Percentiles rank a stretch among this genome's conserved stretches.
Conservation (phyloP, 2,329 filamentous ascomycete genomes). For the Triangularia verruculosa region DNA sequence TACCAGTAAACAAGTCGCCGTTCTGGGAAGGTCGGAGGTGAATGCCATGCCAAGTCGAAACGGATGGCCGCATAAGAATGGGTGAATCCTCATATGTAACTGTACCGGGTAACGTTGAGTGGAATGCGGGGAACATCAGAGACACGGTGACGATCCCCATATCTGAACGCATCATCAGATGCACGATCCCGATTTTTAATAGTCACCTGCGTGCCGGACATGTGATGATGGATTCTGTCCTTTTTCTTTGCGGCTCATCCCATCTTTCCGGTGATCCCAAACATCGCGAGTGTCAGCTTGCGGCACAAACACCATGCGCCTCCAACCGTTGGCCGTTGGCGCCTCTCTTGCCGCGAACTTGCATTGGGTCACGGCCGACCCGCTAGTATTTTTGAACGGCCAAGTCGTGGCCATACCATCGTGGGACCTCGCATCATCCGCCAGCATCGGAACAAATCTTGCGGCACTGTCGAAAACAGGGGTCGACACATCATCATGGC, state of each 20-base stretch:
- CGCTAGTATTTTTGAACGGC: slow-evolving; percentile 29
- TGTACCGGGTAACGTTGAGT: slow-evolving; percentile 1
- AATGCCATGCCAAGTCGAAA: not conserved
- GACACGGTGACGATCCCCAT: not conserved
- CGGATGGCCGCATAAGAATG: not conserved
- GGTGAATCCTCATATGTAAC: not conserved
- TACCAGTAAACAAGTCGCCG: not conserved
- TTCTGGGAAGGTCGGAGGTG: not conserved
- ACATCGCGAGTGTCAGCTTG: not conserved
- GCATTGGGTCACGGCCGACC: not conserved
- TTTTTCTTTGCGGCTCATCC: not conserved
- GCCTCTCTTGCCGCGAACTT: not conserved
- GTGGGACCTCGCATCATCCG: slow-evolving; percentile 51
- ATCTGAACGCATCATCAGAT: not conserved
- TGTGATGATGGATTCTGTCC: not conserved
- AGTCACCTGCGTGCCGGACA: not conserved
- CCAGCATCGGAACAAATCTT: slow-evolving; percentile 36
- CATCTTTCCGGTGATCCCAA: not conserved
- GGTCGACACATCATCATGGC: slow-evolving; percentile 49
- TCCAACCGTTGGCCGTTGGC: not conserved
- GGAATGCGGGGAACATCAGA: slow-evolving; percentile 6
- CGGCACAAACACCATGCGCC: not conserved
- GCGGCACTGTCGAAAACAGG: slow-evolving; percentile 41
- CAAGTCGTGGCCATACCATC: slow-evolving; percentile 36
- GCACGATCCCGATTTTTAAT: not conserved